Evolutionary conservation across 129 eudicot species (phyloP), one percentile per base, ranked within the genome.

Genomic region (Pulicaria dysenterica): DNA sequence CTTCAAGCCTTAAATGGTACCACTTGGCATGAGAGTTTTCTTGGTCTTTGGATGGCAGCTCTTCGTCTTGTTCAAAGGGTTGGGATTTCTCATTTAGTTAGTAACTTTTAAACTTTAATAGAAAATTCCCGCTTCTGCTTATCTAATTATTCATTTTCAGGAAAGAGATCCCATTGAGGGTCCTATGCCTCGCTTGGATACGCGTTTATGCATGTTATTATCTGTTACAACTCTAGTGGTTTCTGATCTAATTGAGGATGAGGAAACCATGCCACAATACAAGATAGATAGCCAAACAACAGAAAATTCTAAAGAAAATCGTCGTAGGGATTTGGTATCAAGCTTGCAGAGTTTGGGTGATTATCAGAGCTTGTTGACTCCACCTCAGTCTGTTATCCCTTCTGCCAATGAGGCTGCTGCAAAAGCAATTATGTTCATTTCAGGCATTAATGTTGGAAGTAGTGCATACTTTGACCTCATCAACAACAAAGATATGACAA

Each of bases 131-230:
- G 5, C 5, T 34, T 58, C 36, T 8, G 12, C 10, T 37, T 24
- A 13, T 3, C 24, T 12, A 59, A 59, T 59, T 56, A 55, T 12
- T 49, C 64, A 48, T 36, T 75, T 67, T 55, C 72, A 93, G 98
- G 98, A 93, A 78, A 82, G 98, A 69, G 95, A 93, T 87, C 95
- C 98, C 44, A 87, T 93, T 70, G 98, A 93, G 80, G 98, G 98
- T 19, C 98, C 98, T 17, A 87, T 85, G 84, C 98, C 98, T 77
- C 98, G 88, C 40, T 81, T 89, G 36, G 98, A 87, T 70, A 84
- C 95, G 74, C 95, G 96, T 48, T 74, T 93, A 82, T 83, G 95
- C 88, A 82, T 93, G 91, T 74, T 93, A 77, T 83, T 93, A 49
- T 87, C 95, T 4, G 78, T 93, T 48, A 84, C 87, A 70, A 82